Evolutionary conservation across 2,329 filamentous ascomycete genomes (phyloP).

Genomic region (Hypoxylon sp.): DNA sequence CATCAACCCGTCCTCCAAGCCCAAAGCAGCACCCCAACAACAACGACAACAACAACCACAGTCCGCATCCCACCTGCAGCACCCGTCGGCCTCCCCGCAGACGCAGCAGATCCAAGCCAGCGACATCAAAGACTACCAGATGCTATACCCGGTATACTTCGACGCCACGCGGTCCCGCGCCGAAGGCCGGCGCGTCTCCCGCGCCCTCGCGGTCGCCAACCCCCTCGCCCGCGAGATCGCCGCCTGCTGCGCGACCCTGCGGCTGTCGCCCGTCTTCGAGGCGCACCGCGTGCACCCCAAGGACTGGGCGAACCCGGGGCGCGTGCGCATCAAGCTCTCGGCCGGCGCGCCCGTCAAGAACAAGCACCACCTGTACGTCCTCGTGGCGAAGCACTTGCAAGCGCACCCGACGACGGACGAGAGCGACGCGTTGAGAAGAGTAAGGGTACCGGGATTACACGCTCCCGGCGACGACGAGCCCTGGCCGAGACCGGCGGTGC

Average conservation of each 20-base stretch:
- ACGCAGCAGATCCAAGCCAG: slow-evolving; percentile 58
- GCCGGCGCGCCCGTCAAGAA: slow-evolving; percentile 65
- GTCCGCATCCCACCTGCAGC: slow-evolving; percentile 47
- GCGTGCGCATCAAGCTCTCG: slow-evolving; percentile 80
- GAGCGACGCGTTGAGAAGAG: slow-evolving; percentile 71
- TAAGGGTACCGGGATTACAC: slow-evolving; percentile 78
- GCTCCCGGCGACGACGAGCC: slow-evolving; percentile 72
- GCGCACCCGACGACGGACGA: slow-evolving; percentile 81
- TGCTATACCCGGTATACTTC: slow-evolving; percentile 96
- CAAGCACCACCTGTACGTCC: slow-evolving; percentile 88
- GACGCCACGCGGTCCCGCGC: slow-evolving; percentile 79
- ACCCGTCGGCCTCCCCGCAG: slow-evolving; percentile 53
- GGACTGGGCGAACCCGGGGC: slow-evolving; percentile 96
- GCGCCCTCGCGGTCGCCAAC: slow-evolving; percentile 79
- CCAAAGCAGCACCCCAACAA: neutral
- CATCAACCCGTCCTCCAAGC: slow-evolving; percentile 49
- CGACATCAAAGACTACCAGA: slow-evolving; percentile 81
- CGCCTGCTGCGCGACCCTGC: slow-evolving; percentile 80
- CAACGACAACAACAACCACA: slow-evolving; percentile 26
- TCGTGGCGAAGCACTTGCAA: slow-evolving; percentile 81
- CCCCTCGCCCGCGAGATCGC: slow-evolving; percentile 91
- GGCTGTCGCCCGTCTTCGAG: slow-evolving; percentile 82
- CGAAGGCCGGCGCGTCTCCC: slow-evolving; percentile 82
- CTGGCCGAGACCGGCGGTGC: slow-evolving; percentile 78
- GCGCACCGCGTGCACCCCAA: slow-evolving; percentile 93